Conservation (phyloP, 2,329 filamentous ascomycete genomes). For the Trichoderma sp. region DNA sequence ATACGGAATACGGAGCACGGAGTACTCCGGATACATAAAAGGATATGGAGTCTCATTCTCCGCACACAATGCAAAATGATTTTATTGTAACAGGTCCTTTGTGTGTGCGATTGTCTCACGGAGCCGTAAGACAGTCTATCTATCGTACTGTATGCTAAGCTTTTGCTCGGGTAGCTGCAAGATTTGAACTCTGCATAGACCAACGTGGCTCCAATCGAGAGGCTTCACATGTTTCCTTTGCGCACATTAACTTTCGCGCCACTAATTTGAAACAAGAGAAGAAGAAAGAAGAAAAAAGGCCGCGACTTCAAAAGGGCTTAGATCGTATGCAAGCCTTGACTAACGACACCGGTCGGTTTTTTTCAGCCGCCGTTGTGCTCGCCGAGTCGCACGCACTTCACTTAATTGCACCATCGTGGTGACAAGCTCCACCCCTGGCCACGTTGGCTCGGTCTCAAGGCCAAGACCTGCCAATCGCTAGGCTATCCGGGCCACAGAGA, state of each 20-base stretch:
- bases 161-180: neutral
- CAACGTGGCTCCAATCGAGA: conserved; percentile 11
- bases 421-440: conserved; percentile 1
- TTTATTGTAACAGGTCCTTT: neutral
- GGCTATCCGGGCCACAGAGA: neutral
- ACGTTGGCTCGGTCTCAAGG: neutral
- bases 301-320: neutral
- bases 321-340: neutral
- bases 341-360: neutral
- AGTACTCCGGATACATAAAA: neutral
- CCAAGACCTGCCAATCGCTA: conserved; percentile 4
- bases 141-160: neutral
- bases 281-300: neutral
- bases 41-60: neutral
- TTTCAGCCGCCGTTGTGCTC: neutral
- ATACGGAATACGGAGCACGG: neutral
- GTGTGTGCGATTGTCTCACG: neutral
- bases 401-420: neutral
- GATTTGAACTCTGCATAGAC: neutral
- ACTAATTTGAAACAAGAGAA: neutral
- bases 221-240: neutral
- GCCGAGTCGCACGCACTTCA: neutral
- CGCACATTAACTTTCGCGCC: conserved; percentile 5
- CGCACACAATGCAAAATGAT: neutral
- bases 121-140: neutral